Evolutionary conservation across 139 green algal species (phyloP).

Genomic region (Tetradesmus obliquus): DNA sequence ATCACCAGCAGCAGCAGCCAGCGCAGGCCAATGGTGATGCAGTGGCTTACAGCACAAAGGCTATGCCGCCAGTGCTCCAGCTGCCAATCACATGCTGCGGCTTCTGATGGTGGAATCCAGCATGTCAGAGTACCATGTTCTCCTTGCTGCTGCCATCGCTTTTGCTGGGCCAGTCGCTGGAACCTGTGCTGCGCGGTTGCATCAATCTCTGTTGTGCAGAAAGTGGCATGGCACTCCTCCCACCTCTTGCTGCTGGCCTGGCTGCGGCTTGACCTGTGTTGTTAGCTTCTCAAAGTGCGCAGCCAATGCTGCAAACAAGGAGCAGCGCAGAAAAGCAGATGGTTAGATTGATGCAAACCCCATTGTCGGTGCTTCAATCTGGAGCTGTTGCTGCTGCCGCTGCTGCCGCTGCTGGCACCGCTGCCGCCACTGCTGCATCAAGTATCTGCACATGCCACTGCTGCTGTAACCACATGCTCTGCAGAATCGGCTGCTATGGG

Average conservation of each 20-base stretch:
- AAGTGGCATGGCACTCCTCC: neutral
- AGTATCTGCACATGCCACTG: neutral
- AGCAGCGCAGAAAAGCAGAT: neutral
- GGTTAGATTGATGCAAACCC: neutral
- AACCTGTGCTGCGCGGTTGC: neutral
- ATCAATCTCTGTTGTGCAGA: neutral
- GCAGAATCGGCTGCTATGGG: neutral
- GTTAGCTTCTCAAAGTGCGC: slow-evolving; percentile 70
- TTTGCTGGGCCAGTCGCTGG: no score
- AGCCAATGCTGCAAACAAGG: slow-evolving; percentile 56
- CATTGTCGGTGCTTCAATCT: neutral
- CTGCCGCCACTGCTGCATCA: neutral
- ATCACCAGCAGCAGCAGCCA: neutral
- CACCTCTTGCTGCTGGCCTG: slow-evolving; percentile 40
- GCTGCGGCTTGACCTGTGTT: slow-evolving; percentile 58
- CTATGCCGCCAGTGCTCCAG: no score
- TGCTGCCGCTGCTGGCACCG: neutral
- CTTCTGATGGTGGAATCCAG: no score
- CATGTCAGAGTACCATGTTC: no score
- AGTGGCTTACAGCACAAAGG: neutral
- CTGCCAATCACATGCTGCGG: no score
- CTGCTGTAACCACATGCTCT: neutral
- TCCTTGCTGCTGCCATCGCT: no score
- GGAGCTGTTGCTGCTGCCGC: neutral
- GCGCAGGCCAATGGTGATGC: neutral